Conservation (phyloP, 768 basidiomycete species). For the Tubosaeta sp. region DNA sequence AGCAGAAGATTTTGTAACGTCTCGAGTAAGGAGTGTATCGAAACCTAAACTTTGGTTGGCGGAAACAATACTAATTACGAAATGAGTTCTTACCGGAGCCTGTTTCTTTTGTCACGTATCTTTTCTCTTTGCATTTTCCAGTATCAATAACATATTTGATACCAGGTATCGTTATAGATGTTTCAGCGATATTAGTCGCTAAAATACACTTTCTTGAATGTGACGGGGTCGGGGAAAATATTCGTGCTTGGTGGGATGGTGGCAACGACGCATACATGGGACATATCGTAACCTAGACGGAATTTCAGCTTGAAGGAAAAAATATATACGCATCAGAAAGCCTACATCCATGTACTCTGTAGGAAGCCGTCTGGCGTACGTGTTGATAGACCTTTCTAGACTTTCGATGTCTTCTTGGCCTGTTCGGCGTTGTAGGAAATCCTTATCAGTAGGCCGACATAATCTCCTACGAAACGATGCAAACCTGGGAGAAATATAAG, state of each 20-base stretch:
- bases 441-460: not conserved
- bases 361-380: slow-evolving; percentile 68
- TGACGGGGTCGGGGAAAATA: slow-evolving; percentile 63
- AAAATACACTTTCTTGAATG: slow-evolving; percentile 87
- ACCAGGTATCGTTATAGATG: slow-evolving; percentile 95
- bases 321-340: not conserved
- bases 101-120: slow-evolving; percentile 63
- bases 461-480: not conserved
- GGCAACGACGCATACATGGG: slow-evolving; percentile 88
- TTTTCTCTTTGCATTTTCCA: slow-evolving; percentile 94
- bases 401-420: slow-evolving; percentile 97
- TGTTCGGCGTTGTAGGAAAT: slow-evolving; percentile 22
- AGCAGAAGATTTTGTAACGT: slow-evolving; percentile 87
- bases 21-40: slow-evolving; percentile 77
- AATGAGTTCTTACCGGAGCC: slow-evolving; percentile 55
- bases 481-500: slow-evolving; percentile 89
- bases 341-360: slow-evolving; percentile 48
- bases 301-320: not conserved
- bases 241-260: slow-evolving; percentile 68
- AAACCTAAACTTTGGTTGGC: slow-evolving; percentile 54
- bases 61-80: not conserved
- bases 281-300: slow-evolving; percentile 59
- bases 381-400: slow-evolving; percentile 68
- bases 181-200: slow-evolving; percentile 98
- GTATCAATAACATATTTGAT: slow-evolving; percentile 95